A percentile compares a stretch with the other conserved stretches of the same genome.
phyloP scores from a whole-genome alignment of 257 asterid genomes.

The Osmanthus fragrans region DNA sequence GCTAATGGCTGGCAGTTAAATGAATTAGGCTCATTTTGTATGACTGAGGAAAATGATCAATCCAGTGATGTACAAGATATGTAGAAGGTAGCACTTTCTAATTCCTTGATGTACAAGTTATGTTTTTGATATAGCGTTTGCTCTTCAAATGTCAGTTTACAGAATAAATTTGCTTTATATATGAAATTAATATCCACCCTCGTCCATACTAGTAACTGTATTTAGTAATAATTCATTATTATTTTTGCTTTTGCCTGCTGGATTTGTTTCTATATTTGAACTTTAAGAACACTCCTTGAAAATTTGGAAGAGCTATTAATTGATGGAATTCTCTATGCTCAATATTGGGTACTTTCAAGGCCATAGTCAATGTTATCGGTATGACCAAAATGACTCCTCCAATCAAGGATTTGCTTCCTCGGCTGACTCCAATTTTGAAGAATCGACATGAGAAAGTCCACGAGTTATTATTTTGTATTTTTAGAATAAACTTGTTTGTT shows the following conservation, averaged over 20 bases:
- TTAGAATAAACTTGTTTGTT: no score
- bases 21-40: not conserved
- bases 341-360: no score
- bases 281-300: not conserved
- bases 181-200: not conserved
- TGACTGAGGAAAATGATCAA: slow-evolving; percentile 1
- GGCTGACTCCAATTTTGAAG: no score
- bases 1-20: slow-evolving; percentile 15
- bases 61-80: no score
- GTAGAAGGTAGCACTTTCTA: not conserved
- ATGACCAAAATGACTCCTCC: no score
- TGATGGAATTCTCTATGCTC: no score
- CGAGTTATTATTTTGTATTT: no score
- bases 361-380: no score
- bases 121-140: not conserved
- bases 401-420: no score
- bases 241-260: not conserved
- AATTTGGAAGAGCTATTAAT: not conserved
- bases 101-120: not conserved
- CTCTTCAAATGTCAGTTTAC: not conserved
- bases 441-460: no score
- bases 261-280: not conserved
- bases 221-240: not conserved
- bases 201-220: not conserved
- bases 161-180: slow-evolving; percentile 6